Percentiles rank a stretch among this genome's conserved stretches.
Conservation (phyloP, 495 filamentous ascomycete genomes). For the Tuber magnatum region DNA sequence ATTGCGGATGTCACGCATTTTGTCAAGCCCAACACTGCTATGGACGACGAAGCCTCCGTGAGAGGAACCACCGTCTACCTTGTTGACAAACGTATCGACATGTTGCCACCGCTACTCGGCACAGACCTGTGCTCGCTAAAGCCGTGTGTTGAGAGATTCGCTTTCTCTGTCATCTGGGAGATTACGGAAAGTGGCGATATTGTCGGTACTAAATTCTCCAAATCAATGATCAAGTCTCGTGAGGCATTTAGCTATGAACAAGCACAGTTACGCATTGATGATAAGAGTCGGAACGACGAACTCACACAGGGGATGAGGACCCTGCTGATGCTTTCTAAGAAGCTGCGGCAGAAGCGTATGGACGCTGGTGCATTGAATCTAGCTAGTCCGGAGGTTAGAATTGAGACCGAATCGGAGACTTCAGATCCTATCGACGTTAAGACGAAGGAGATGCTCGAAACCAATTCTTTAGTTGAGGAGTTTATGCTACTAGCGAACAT, state of each 20-base stretch:
- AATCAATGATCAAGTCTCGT: constrained; percentile 95
- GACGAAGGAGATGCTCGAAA: constrained; percentile 86
- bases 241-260: constrained; percentile 98
- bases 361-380: constrained; percentile 91
- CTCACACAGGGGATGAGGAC: constrained; percentile 84
- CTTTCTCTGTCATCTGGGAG: constrained; percentile 94
- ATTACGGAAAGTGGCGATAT: constrained; percentile 77
- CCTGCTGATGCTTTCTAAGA: constrained; percentile 80
- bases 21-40: constrained; percentile 91
- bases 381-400: constrained; percentile 87
- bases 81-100: constrained; percentile 98
- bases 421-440: constrained; percentile 94
- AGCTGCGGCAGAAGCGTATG: constrained; percentile 90
- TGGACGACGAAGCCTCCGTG: constrained; percentile 89
- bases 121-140: constrained; percentile 96
- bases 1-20: constrained; percentile 98
- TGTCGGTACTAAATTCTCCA: constrained; percentile 74
- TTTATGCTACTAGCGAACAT: constrained; percentile 99
- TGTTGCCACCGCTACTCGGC: constrained; percentile 91
- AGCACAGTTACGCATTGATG: constrained; percentile 88
- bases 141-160: constrained; percentile 93
- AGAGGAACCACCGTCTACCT: constrained; percentile 95
- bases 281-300: constrained; percentile 67
- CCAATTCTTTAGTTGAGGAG: constrained; percentile 95
- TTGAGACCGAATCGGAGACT: constrained; percentile 88